These are phyloP conservation scores for Globisporangium solare DNA, from an alignment of 352 stramenopile genomes.

Conservation along the genomic window DNA sequence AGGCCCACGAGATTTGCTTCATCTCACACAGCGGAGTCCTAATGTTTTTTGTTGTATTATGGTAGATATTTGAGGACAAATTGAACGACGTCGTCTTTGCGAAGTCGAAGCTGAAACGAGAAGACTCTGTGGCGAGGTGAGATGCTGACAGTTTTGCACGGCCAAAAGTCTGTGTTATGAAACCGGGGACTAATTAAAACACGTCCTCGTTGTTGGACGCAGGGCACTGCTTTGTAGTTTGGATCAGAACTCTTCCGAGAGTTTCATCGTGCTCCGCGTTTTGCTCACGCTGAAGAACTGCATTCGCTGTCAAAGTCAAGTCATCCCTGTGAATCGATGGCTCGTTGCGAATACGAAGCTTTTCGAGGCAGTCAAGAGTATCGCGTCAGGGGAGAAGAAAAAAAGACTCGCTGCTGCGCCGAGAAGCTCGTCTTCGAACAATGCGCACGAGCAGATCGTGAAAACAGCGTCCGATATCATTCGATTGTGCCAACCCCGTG, in stretches of 20 bases:
- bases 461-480: slow-evolving; percentile 48
- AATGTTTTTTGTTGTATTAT: slow-evolving; percentile 8
- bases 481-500: slow-evolving; percentile 14
- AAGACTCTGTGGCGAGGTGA: slow-evolving; percentile 23
- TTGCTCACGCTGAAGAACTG: slow-evolving; percentile 59
- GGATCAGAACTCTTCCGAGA: slow-evolving; percentile 13
- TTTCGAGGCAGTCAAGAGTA: slow-evolving; percentile 17
- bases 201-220: not conserved
- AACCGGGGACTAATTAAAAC: not conserved
- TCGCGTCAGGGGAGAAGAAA: slow-evolving; percentile 8
- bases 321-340: slow-evolving; percentile 25
- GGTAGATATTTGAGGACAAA: slow-evolving; percentile 55
- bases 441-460: slow-evolving; percentile 32
- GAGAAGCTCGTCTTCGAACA: not conserved
- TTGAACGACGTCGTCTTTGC: slow-evolving; percentile 53
- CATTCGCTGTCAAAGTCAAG: slow-evolving; percentile 38
- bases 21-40: not conserved
- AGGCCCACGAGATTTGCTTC: not conserved
- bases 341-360: slow-evolving; percentile 21
- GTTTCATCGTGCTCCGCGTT: slow-evolving; percentile 36
- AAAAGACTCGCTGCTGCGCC: too few species aligned
- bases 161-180: too few species aligned
- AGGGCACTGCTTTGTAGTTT: slow-evolving; percentile 29
- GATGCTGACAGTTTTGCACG: not conserved
- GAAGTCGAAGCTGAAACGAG: slow-evolving; percentile 6